A percentile compares a stretch with the other conserved stretches of the same genome.
Conservation (phyloP, 2,329 filamentous ascomycete species). For the Myriosclerotinia curreyana region DNA sequence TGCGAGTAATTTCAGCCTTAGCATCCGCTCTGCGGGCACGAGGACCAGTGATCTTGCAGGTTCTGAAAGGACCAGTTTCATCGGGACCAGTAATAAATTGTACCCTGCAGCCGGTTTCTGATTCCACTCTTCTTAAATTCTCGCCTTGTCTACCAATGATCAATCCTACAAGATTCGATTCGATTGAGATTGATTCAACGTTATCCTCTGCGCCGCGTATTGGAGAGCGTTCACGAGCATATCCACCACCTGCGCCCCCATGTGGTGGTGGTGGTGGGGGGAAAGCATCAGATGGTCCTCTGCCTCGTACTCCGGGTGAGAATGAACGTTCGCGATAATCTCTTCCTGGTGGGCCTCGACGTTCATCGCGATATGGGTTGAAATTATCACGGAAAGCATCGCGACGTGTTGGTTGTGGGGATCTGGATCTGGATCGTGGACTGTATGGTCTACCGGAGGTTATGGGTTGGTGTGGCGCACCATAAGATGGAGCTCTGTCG, state of each 20-base stretch:
- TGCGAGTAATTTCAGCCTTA: conserved; percentile 78
- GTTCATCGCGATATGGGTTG: conserved; percentile 82
- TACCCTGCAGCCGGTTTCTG: conserved; percentile 77
- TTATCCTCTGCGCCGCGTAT: conserved; percentile 55
- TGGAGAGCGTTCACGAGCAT: conserved; percentile 56
- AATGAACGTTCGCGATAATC: conserved; percentile 69
- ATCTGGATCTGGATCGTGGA: conserved; percentile 68
- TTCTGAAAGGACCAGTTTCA: conserved; percentile 66
- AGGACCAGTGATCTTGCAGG: conserved; percentile 81
- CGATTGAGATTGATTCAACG: conserved; percentile 79
- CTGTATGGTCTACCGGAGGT: conserved; percentile 56
- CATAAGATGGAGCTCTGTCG: conserved; percentile 49
- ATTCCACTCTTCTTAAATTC: conserved; percentile 80
- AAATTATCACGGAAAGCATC: conserved; percentile 71
- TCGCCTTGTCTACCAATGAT: conserved; percentile 91
- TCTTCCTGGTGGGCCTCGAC: conserved; percentile 57
- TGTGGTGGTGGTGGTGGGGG: conserved; percentile 64
- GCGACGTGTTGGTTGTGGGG: conserved; percentile 64
- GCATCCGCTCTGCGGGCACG: conserved; percentile 70
- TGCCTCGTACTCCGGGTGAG: conserved; percentile 60
- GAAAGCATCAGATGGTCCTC: conserved; percentile 50
- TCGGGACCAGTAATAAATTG: conserved; percentile 81
- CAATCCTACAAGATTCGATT: conserved; percentile 80
- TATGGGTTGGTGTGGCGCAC: conserved; percentile 45
- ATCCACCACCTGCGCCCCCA: conserved; percentile 45